Evolutionary conservation across 441 rosid genomes (phyloP).

Genomic region (Euphorbia schlechtendalii): DNA sequence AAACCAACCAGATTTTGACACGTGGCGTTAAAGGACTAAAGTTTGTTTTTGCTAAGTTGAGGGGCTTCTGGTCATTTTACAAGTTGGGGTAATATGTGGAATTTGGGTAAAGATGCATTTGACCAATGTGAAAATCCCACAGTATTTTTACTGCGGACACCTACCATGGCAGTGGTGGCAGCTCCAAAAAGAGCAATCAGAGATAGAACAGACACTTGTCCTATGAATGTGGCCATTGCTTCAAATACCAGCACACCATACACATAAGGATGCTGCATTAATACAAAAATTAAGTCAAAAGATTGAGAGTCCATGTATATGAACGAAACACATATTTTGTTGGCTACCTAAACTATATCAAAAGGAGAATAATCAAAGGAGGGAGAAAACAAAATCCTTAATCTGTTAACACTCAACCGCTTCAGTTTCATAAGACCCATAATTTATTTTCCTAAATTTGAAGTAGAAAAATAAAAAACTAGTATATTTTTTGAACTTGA

Average conservation of each 20-base stretch:
- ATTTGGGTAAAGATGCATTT: too few species aligned
- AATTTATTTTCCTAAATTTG: too few species aligned
- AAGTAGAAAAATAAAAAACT: conserved; percentile 9
- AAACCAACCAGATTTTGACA: too few species aligned
- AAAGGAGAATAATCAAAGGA: not conserved
- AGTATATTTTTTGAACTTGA: conserved; percentile 7
- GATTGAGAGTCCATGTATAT: not conserved
- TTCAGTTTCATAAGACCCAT: too few species aligned
- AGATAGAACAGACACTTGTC: conserved; percentile 74
- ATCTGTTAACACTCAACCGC: not conserved
- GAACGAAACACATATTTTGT: not conserved
- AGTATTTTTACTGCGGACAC: not conserved
- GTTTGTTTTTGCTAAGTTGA: too few species aligned
- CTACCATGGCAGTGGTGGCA: conserved; percentile 83
- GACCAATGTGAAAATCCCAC: too few species aligned
- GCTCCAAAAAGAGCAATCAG: conserved; percentile 85
- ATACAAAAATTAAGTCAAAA: not conserved
- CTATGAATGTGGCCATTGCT: conserved; percentile 79
- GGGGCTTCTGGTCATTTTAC: too few species aligned
- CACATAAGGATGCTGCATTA: conserved; percentile 65
- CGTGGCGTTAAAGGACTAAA: too few species aligned
- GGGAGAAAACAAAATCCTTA: conserved; percentile 1
- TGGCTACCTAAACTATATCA: too few species aligned
- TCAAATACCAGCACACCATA: conserved; percentile 75
- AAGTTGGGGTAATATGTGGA: too few species aligned